phyloP scores from a whole-genome alignment of 73 alveolate genomes.

The Halteria grandinella region DNA sequence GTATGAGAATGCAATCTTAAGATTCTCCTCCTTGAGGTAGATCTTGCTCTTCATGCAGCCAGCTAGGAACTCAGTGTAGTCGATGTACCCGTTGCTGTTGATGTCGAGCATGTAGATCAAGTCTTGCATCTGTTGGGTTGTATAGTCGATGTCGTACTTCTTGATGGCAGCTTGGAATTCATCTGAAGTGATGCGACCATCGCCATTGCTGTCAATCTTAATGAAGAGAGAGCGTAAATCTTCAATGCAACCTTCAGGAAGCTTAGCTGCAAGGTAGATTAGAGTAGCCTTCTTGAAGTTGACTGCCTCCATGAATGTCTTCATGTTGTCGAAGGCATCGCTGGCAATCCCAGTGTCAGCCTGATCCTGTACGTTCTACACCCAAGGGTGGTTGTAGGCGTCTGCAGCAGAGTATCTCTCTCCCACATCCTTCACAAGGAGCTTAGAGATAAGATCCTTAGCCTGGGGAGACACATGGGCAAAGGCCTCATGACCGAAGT shows the following conservation, averaged over 20 bases:
- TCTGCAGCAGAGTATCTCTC: slow-evolving; percentile 85
- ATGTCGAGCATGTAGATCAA: slow-evolving; percentile 38
- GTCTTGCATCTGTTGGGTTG: not conserved
- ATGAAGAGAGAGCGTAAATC: slow-evolving; percentile 69
- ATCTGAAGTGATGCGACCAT: slow-evolving; percentile 29
- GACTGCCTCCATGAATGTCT: slow-evolving; percentile 66
- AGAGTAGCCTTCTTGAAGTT: slow-evolving; percentile 79
- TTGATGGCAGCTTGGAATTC: slow-evolving; percentile 13
- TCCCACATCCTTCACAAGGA: slow-evolving; percentile 66
- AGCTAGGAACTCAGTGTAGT: slow-evolving; percentile 67
- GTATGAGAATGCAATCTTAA: slow-evolving; percentile 54
- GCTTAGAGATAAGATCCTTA: slow-evolving; percentile 70
- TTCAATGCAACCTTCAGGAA: slow-evolving; percentile 71
- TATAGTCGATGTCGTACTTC: not conserved
- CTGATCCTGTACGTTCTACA: slow-evolving; percentile 67
- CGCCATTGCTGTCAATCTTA: slow-evolving; percentile 42
- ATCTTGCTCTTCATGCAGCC: slow-evolving; percentile 52
- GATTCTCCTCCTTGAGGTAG: slow-evolving; percentile 36
- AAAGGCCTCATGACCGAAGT: slow-evolving; percentile 70
- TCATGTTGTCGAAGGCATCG: slow-evolving; percentile 68
- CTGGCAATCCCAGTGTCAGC: slow-evolving; percentile 50
- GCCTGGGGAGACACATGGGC: slow-evolving; percentile 68
- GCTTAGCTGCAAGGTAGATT: slow-evolving; percentile 62
- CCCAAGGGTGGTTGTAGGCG: slow-evolving; percentile 93
- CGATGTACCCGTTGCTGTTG: slow-evolving; percentile 52